Evolutionary conservation across 1,284 basidiomycete genomes (phyloP).

Genomic region (Porphyrellus sp.): DNA sequence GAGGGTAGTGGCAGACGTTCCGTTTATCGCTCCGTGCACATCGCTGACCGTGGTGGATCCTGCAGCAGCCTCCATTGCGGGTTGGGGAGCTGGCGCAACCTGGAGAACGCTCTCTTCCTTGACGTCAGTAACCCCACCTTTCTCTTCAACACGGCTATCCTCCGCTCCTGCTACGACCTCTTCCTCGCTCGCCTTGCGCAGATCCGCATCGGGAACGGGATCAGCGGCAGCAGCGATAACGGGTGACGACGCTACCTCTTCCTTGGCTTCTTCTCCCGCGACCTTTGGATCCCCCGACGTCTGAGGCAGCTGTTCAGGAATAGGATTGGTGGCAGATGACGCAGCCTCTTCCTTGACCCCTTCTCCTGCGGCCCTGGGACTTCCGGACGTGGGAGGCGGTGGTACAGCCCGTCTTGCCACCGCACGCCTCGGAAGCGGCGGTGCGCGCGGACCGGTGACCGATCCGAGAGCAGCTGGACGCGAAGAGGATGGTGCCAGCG

Average conservation of each 20-base stretch:
- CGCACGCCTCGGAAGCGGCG: slow-evolving; percentile 31
- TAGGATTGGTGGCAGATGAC: background rate
- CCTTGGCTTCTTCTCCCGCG: slow-evolving; percentile 4
- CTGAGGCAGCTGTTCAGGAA: background rate
- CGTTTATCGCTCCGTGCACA: background rate
- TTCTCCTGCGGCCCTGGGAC: background rate
- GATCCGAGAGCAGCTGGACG: slow-evolving; percentile 24
- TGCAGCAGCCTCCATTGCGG: background rate
- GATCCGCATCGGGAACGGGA: background rate
- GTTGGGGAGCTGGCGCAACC: background rate
- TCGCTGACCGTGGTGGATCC: background rate
- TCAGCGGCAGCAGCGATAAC: background rate
- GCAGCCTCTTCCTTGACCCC: slow-evolving; percentile 3
- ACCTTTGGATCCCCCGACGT: background rate
- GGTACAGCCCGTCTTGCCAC: slow-evolving; percentile 30
- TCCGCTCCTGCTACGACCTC: slow-evolving; percentile 1
- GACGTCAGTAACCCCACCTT: background rate
- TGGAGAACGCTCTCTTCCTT: background rate
- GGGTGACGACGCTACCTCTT: background rate
- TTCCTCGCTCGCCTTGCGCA: background rate
- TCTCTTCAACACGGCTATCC: background rate
- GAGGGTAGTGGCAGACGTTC: background rate
- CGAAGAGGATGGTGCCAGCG: slow-evolving; percentile 15
- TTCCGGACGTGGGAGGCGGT: slow-evolving; percentile 16
- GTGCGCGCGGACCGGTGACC: slow-evolving; percentile 10